Evolutionary conservation across 73 alveolate species (phyloP).

Genomic region (Paramecium bursaria): DNA sequence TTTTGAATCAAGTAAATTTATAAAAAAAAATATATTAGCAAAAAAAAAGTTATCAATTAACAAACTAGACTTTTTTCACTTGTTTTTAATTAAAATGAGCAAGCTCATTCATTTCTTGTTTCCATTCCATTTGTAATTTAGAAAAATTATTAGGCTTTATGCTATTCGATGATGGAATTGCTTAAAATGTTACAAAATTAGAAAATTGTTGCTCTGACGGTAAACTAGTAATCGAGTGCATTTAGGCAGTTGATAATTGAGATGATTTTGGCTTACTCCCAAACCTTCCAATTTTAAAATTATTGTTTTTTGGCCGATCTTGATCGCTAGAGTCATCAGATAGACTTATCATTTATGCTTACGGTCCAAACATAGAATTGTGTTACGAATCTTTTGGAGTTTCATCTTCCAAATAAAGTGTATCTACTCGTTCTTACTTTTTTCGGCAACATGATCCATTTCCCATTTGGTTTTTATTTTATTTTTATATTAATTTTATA

Average conservation of each 20-base stretch:
- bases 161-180: conserved; percentile 30
- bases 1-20: background rate
- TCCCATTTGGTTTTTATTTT: conserved; percentile 38
- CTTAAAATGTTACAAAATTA: conserved; percentile 45
- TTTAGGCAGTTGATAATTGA: conserved; percentile 12
- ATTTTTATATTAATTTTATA: background rate
- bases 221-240: conserved; percentile 21
- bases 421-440: conserved; percentile 10
- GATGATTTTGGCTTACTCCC: background rate
- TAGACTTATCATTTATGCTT: conserved; percentile 10
- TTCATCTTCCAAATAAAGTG: conserved; percentile 5
- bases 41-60: background rate
- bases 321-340: conserved; percentile 55
- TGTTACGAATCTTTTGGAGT: background rate
- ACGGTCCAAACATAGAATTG: no score
- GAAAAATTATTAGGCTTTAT: conserved; percentile 15
- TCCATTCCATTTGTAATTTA: background rate
- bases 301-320: conserved; percentile 5
- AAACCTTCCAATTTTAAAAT: conserved; percentile 17
- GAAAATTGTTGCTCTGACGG: conserved; percentile 58
- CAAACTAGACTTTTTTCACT: background rate
- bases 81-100: conserved; percentile 1
- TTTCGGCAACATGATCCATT: conserved; percentile 58
- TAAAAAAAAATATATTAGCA: background rate
- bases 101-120: conserved; percentile 43